phyloP scores from a whole-genome alignment of 2,329 filamentous ascomycete genomes.

The Fusarium liriodendri region DNA sequence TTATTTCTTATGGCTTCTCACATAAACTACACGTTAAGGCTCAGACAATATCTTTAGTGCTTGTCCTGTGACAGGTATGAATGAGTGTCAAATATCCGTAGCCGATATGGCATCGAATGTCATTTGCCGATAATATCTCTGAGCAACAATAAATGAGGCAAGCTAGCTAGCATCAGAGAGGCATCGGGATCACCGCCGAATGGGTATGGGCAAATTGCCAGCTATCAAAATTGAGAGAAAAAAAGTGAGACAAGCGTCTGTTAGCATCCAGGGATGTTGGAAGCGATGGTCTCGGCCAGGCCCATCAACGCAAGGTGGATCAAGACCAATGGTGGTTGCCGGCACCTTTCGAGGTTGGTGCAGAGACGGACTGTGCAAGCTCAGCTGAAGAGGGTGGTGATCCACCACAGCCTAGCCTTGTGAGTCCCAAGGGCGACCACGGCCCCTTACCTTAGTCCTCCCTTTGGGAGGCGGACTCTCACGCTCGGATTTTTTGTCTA shows the following conservation, averaged over 20 bases:
- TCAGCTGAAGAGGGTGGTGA: slow-evolving; percentile 32
- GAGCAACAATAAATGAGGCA: background rate
- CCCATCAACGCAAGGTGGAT: slow-evolving; percentile 16
- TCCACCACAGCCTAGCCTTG: slow-evolving; percentile 3
- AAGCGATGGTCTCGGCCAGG: slow-evolving; percentile 8
- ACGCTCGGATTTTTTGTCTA: background rate
- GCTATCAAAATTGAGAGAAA: background rate
- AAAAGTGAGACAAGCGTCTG: slow-evolving; percentile 13
- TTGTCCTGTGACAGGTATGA: background rate
- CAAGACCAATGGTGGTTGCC: background rate
- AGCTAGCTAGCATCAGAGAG: background rate
- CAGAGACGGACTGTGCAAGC: slow-evolving; percentile 9
- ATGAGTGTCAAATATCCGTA: background rate
- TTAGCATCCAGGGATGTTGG: background rate
- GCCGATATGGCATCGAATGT: background rate
- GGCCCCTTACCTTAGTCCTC: slow-evolving; percentile 13
- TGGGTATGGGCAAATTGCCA: background rate
- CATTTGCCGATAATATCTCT: background rate
- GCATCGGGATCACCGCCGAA: background rate
- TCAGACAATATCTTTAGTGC: background rate
- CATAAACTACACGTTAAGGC: background rate
- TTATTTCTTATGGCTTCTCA: background rate
- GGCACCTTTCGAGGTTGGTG: slow-evolving; percentile 12
- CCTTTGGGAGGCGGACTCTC: background rate
- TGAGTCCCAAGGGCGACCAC: background rate